phyloP scores from a whole-genome alignment of 371 early-diverging fungal genomes.

The Entomophthora muscae region DNA sequence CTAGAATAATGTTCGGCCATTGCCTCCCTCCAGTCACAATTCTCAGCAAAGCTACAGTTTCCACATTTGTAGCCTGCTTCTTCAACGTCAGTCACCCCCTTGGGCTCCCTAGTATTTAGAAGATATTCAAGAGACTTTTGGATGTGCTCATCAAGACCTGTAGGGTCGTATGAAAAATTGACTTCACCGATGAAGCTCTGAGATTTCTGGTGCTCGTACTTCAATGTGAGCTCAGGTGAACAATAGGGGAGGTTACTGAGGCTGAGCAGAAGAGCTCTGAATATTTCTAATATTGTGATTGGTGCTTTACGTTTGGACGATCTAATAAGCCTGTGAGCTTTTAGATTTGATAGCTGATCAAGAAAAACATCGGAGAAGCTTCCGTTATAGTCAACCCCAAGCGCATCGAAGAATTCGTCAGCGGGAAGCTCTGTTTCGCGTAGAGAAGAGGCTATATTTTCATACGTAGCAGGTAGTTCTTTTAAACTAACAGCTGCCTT shows the following conservation, averaged over 20 bases:
- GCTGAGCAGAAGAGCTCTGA: not conserved
- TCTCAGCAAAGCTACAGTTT: not conserved
- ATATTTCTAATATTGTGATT: not conserved
- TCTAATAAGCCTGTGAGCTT: not conserved
- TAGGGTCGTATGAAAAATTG: not conserved
- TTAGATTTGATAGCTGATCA: not conserved
- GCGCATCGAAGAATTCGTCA: not conserved
- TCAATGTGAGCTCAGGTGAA: not conserved
- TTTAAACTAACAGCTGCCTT: not conserved
- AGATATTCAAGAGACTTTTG: not conserved
- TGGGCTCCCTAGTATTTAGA: not conserved
- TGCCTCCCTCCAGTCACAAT: constrained; percentile 1
- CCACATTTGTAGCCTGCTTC: constrained; percentile 3
- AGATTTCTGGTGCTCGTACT: not conserved
- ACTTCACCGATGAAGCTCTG: not conserved
- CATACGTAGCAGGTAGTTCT: not conserved
- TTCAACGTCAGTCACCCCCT: constrained; percentile 1
- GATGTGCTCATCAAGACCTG: not conserved
- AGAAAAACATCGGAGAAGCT: not conserved
- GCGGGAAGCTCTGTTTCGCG: not conserved
- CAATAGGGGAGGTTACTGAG: not conserved
- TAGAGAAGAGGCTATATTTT: not conserved
- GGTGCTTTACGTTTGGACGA: not conserved
- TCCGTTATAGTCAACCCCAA: not conserved
- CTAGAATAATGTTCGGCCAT: not conserved